These are phyloP conservation scores for Vigna unguiculata DNA, from an alignment of 306 rosid genomes.

Conservation along the genomic window DNA sequence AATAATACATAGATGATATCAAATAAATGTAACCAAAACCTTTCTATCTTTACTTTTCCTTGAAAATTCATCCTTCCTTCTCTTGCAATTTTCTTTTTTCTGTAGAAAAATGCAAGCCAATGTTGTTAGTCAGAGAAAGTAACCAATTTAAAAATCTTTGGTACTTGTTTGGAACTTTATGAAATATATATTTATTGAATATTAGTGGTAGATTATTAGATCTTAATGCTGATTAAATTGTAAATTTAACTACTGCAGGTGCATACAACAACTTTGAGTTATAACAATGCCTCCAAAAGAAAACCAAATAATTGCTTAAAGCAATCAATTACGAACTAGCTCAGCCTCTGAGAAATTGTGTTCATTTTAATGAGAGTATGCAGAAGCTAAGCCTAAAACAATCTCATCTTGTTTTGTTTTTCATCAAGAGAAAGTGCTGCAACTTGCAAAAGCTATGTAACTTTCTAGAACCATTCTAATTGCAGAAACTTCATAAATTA, in stretches of 20 bases:
- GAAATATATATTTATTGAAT: neutral
- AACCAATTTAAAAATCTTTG: neutral
- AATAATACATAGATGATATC: neutral
- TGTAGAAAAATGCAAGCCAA: constrained; percentile 34
- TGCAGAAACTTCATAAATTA: neutral
- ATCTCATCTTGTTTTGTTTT: neutral
- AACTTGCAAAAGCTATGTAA: neutral
- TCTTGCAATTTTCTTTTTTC: constrained; percentile 74
- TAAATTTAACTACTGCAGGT: neutral
- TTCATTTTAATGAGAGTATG: neutral
- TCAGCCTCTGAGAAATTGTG: neutral
- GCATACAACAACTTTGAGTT: constrained; percentile 9
- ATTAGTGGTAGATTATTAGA: neutral
- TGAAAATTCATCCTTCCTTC: constrained; percentile 68
- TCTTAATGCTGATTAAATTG: neutral
- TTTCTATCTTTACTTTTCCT: constrained; percentile 69
- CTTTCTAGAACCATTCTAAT: neutral
- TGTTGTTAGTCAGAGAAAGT: neutral
- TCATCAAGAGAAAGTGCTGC: neutral
- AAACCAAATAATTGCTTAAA: constrained; percentile 6
- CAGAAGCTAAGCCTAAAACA: neutral
- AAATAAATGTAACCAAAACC: constrained; percentile 48
- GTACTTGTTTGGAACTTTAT: neutral
- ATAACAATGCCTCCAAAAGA: neutral
- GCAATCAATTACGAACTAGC: neutral